Evolutionary conservation across 2,329 filamentous ascomycete genomes (phyloP).

Genomic region (Fusarium liriodendri): DNA sequence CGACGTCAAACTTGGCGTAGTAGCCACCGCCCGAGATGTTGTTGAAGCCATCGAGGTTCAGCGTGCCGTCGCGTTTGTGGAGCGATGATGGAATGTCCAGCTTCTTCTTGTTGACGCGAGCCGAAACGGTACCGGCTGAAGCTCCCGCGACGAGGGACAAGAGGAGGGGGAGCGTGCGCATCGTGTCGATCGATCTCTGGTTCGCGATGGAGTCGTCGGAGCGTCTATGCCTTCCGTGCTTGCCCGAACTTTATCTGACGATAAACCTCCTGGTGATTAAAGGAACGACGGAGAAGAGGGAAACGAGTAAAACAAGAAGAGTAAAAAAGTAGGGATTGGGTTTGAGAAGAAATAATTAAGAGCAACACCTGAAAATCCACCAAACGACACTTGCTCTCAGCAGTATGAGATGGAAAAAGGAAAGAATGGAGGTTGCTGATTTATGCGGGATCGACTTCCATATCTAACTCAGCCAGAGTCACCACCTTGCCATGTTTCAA

Average conservation of each 20-base stretch:
- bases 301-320: neutral
- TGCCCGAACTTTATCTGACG: neutral
- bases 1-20: slow-evolving; percentile 67
- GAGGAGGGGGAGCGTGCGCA: slow-evolving; percentile 34
- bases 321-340: neutral
- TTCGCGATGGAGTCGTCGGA: neutral
- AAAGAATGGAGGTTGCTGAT: neutral
- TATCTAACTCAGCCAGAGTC: neutral
- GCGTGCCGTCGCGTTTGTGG: slow-evolving; percentile 38
- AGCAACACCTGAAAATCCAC: neutral
- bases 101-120: slow-evolving; percentile 32
- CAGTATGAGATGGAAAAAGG: neutral
- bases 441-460: neutral
- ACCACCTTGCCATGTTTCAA: neutral
- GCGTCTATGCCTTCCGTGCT: neutral
- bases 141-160: slow-evolving; percentile 32
- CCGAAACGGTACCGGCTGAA: slow-evolving; percentile 41
- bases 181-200: neutral
- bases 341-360: neutral
- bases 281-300: neutral
- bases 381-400: neutral
- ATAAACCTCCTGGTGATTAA: neutral
- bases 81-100: slow-evolving; percentile 25
- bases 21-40: slow-evolving; percentile 67
- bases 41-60: slow-evolving; percentile 58